Base-by-base conservation (phyloP, 495 filamentous ascomycete genomes). In the Aspergillus sparsus region DNA sequence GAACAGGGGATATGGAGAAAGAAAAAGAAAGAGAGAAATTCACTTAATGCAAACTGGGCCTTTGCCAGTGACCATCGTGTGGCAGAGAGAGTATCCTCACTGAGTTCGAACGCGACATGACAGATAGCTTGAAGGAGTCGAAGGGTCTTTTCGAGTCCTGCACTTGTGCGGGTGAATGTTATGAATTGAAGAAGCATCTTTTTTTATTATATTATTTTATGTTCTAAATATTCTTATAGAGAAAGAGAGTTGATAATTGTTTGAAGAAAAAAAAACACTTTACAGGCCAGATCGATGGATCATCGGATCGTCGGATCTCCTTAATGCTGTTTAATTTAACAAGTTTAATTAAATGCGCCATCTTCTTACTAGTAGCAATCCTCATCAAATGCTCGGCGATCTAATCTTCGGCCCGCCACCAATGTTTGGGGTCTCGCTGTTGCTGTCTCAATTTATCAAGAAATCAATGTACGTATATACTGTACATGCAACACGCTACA, bases 81-180 rank as follows among this genome's bases (percentile, higher is more conserved):
- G 0, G 69, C 69, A 0, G 61, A 65, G 10, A 42, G 36, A 51
- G 52, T 64, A 39, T 69, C 65, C 16, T 72, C 50, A 10, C 72
- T 61, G 53, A 78, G 76, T 15, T 71, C 75, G 6, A 75, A 67
- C 21, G 78, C 69, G 59, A 86, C 78, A 55, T 82, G 80, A 7
- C 76, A 67, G 32, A 81, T 35, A 39, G 83, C 68, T 68, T 89
- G 86, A 59, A 87, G 64, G 55, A 85, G 70, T 42, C 86, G 84
- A 61, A 89, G 77, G 42, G 80, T 83, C 60, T 85, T 82, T 62
- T 89, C 87, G 12, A 89, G 76, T 5, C 85, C 87, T 50, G 71
- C 58, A 35, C 61, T 67, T 6, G 68, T 62, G 44, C 67, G 69
- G 31, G 72, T 61, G 66, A 79, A 79, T 33, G 70, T 72, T n/a